Evolutionary conservation across 176 grass and related monocot genomes (phyloP).

Genomic region (Zea luxurians): DNA sequence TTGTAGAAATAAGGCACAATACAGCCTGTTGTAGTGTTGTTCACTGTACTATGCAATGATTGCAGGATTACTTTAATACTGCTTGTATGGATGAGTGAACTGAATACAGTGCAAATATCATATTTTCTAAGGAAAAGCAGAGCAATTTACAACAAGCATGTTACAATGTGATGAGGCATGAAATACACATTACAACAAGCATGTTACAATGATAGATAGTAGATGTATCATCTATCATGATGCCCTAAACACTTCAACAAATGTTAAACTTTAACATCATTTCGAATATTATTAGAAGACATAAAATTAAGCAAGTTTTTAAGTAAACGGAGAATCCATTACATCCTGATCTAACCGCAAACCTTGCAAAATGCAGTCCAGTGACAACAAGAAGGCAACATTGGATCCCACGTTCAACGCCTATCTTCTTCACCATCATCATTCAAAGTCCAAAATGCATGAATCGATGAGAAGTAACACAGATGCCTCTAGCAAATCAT

Average conservation of each 20-base stretch:
- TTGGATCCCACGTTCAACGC: slow-evolving; percentile 16
- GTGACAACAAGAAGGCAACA: slow-evolving; percentile 22
- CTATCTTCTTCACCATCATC: slow-evolving; percentile 15
- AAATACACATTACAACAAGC: slow-evolving; percentile 27
- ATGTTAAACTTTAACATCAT: slow-evolving; percentile 30
- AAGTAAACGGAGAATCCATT: slow-evolving; percentile 30
- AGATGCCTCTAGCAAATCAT: slow-evolving; percentile 44
- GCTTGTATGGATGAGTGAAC: slow-evolving; percentile 14
- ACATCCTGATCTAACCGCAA: slow-evolving; percentile 37
- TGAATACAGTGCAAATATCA: slow-evolving; percentile 17
- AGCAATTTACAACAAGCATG: slow-evolving; percentile 27
- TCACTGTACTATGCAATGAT: slow-evolving; percentile 19
- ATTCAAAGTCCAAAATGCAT: slow-evolving; percentile 32
- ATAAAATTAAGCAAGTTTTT: slow-evolving; percentile 35
- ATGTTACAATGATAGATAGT: slow-evolving; percentile 22
- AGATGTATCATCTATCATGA: slow-evolving; percentile 32
- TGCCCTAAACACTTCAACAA: slow-evolving; percentile 24
- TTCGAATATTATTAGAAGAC: slow-evolving; percentile 36
- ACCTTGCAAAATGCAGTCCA: slow-evolving; percentile 30
- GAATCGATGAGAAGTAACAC: slow-evolving; percentile 6
- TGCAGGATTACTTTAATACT: slow-evolving; percentile 24
- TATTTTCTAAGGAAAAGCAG: slow-evolving; percentile 19
- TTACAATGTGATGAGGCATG: slow-evolving; percentile 10
- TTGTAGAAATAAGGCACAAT: slow-evolving; percentile 17
- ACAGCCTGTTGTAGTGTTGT: neutral